A percentile compares a stretch with the other conserved stretches of the same genome.
Evolutionary conservation across 352 stramenopile species (phyloP).

Genomic region (Thalassiosira livingstoniorum): DNA sequence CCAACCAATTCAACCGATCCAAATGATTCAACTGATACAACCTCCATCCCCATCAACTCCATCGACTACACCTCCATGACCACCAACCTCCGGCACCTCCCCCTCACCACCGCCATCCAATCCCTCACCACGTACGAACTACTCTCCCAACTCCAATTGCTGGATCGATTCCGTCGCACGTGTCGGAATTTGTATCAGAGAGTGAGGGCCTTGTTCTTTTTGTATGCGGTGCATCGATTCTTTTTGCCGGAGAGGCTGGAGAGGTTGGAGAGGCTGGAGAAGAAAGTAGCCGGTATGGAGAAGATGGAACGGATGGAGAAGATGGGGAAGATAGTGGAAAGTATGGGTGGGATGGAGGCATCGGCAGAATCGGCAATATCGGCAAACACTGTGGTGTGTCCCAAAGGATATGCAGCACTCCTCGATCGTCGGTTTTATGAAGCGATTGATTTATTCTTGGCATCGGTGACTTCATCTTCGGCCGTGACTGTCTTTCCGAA

Average conservation of each 20-base stretch:
- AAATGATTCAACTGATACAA: too few species aligned
- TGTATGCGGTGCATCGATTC: conserved; percentile 75
- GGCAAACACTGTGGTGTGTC: conserved; percentile 33
- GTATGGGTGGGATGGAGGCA: not conserved
- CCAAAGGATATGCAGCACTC: conserved; percentile 51
- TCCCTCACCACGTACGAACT: conserved; percentile 40
- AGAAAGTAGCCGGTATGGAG: not conserved
- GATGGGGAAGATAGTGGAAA: not conserved
- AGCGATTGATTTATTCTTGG: conserved; percentile 56
- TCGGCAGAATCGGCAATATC: too few species aligned
- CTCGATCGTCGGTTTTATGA: conserved; percentile 59
- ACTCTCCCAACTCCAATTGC: conserved; percentile 31
- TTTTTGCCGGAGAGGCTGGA: conserved; percentile 51
- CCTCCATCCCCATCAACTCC: too few species aligned
- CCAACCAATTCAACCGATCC: too few species aligned
- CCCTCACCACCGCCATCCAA: conserved; percentile 45
- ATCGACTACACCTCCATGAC: not conserved
- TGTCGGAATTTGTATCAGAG: conserved; percentile 64
- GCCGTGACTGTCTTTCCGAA: not conserved
- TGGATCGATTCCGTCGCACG: conserved; percentile 45
- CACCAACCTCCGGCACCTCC: conserved; percentile 38
- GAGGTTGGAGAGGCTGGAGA: not conserved
- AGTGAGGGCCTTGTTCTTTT: conserved; percentile 68
- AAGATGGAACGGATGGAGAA: conserved; percentile 15
- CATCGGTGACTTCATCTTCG: conserved; percentile 18